Conservation (phyloP, 495 filamentous ascomycete genomes). For the Penicillium alfredii region DNA sequence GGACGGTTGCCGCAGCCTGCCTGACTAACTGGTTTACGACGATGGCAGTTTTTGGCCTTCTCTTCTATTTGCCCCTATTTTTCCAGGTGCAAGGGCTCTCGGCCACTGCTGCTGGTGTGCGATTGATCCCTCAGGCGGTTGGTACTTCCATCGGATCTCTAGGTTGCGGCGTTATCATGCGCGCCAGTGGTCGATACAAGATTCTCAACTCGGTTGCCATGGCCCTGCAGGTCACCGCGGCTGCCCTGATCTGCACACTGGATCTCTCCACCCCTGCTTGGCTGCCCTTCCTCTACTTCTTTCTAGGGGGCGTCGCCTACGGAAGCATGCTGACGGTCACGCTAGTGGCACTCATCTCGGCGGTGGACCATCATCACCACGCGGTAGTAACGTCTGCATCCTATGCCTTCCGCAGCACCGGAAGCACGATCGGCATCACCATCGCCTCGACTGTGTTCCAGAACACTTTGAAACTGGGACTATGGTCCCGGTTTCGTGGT, state of each 20-base stretch:
- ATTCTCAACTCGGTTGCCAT: constrained; percentile 50
- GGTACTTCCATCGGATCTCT: constrained; percentile 69
- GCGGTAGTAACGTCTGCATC: constrained; percentile 80
- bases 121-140: constrained; percentile 59
- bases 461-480: constrained; percentile 50
- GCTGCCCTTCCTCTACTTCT: constrained; percentile 63
- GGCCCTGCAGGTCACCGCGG: constrained; percentile 45
- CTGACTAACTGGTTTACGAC: constrained; percentile 67
- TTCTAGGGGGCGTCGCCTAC: constrained; percentile 62
- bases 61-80: constrained; percentile 79
- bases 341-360: constrained; percentile 70
- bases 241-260: constrained; percentile 49
- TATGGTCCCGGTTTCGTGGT: constrained; percentile 66
- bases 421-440: constrained; percentile 77
- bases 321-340: constrained; percentile 76
- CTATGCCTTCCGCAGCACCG: constrained; percentile 76
- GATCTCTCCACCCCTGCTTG: constrained; percentile 51
- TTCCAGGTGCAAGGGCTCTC: constrained; percentile 72
- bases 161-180: constrained; percentile 68
- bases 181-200: constrained; percentile 66
- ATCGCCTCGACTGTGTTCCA: constrained; percentile 75
- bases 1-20: constrained; percentile 69
- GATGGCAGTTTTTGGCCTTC: constrained; percentile 46
- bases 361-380: constrained; percentile 76
- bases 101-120: constrained; percentile 62